Evolutionary conservation across 768 basidiomycete species (phyloP).

Genomic region (Agrocybe chaxingu): DNA sequence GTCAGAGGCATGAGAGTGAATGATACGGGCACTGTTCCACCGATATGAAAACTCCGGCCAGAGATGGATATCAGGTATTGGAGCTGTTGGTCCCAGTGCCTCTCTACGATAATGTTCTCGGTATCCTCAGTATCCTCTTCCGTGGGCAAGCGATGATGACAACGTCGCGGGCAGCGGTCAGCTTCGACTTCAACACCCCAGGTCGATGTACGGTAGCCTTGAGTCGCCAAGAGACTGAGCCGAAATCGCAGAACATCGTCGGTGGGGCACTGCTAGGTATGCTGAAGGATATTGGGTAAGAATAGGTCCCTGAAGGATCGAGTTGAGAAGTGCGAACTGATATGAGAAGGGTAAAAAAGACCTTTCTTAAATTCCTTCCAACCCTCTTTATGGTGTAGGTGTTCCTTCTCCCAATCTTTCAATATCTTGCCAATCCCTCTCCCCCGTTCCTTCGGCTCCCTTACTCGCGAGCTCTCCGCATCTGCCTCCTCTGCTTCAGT

Average conservation of each 20-base stretch:
- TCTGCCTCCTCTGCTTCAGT: constrained; percentile 5
- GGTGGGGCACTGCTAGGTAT: constrained; percentile 82
- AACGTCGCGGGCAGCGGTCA: constrained; percentile 70
- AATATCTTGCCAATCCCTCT: constrained; percentile 36
- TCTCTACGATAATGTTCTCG: constrained; percentile 77
- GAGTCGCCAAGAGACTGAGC: constrained; percentile 74
- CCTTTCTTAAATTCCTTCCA: constrained; percentile 93
- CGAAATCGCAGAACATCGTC: constrained; percentile 69
- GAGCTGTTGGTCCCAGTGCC: constrained; percentile 88
- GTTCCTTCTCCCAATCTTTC: constrained; percentile 15
- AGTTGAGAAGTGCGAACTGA: constrained; percentile 1
- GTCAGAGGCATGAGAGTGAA: constrained; percentile 80
- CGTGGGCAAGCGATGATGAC: constrained; percentile 65
- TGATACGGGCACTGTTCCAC: constrained; percentile 74
- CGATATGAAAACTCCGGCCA: constrained; percentile 78
- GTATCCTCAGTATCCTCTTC: constrained; percentile 87
- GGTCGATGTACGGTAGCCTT: constrained; percentile 82
- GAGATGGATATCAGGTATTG: constrained; percentile 76
- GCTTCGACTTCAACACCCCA: constrained; percentile 72
- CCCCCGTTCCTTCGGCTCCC: constrained; percentile 23
- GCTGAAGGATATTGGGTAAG: constrained; percentile 89
- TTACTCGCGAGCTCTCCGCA: constrained; percentile 5
- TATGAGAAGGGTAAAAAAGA: constrained; percentile 18
- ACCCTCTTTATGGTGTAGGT: constrained; percentile 38
- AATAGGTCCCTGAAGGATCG: constrained; percentile 68